phyloP scores from a whole-genome alignment of 257 asterid species.

The Gentiana straminea region DNA sequence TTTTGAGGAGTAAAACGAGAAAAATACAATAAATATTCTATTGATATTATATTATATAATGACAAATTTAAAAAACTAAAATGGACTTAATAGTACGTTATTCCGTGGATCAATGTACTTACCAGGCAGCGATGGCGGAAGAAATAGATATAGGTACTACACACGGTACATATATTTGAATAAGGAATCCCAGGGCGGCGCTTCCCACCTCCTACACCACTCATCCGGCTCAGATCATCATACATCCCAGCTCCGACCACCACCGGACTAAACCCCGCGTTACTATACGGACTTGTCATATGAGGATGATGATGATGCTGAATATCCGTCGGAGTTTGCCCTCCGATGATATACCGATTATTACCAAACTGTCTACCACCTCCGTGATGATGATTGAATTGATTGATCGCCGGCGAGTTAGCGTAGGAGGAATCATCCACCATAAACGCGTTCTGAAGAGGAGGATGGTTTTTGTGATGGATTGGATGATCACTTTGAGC shows the following conservation, averaged over 20 bases:
- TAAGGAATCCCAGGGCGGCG: slow-evolving; percentile 73
- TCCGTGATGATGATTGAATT: slow-evolving; percentile 4
- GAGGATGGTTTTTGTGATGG: slow-evolving; percentile 8
- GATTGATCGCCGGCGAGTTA: slow-evolving; percentile 1
- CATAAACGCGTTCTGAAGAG: slow-evolving; percentile 1
- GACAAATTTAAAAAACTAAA: no score
- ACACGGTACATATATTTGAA: slow-evolving; percentile 65
- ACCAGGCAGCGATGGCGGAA: slow-evolving; percentile 79
- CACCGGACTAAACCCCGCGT: slow-evolving; percentile 8
- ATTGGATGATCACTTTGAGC: slow-evolving; percentile 10
- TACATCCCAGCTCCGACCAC: slow-evolving; percentile 25
- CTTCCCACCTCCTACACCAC: slow-evolving; percentile 27
- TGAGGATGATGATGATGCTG: slow-evolving; percentile 4
- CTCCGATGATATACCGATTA: background rate
- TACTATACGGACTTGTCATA: slow-evolving; percentile 13
- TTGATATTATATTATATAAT: no score
- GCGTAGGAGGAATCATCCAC: slow-evolving; percentile 3
- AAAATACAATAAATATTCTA: no score
- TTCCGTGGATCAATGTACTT: background rate
- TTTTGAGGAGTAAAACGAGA: no score
- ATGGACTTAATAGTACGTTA: no score
- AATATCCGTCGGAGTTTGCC: background rate
- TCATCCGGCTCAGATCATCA: slow-evolving; percentile 36
- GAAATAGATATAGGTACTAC: slow-evolving; percentile 47
- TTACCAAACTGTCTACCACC: slow-evolving; percentile 1